These are phyloP conservation scores for Aspergillus carbonarius DNA, from an alignment of 2,329 filamentous ascomycete species.

Conservation along the genomic window DNA sequence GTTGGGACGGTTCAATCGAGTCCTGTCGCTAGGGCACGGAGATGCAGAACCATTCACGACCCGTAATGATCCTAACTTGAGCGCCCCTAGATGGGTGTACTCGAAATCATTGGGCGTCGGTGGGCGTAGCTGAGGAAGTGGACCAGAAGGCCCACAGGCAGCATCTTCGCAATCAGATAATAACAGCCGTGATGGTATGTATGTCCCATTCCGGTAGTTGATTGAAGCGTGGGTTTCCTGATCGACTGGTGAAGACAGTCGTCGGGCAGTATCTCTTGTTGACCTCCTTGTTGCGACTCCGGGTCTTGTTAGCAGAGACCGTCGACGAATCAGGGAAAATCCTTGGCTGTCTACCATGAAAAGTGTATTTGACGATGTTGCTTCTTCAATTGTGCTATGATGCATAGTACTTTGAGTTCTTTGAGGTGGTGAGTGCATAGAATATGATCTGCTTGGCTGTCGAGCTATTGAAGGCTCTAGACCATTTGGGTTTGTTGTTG, in stretches of 20 bases:
- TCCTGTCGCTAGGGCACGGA: slow-evolving; percentile 38
- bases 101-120: slow-evolving; percentile 30
- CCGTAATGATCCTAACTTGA: slow-evolving; percentile 42
- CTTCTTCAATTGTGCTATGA: slow-evolving; percentile 26
- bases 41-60: slow-evolving; percentile 42
- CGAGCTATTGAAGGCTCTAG: slow-evolving; percentile 16
- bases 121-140: slow-evolving; percentile 18
- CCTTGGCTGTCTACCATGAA: slow-evolving; percentile 34
- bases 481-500: slow-evolving; percentile 12
- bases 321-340: slow-evolving; percentile 38
- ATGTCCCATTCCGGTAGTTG: slow-evolving; percentile 9
- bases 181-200: slow-evolving; percentile 20
- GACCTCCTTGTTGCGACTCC: slow-evolving; percentile 37
- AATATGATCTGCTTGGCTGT: slow-evolving; percentile 30
- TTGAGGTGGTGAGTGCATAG: slow-evolving; percentile 28
- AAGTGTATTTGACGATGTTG: slow-evolving; percentile 34
- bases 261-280: slow-evolving; percentile 22
- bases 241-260: slow-evolving; percentile 25
- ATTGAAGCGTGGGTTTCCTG: slow-evolving; percentile 20
- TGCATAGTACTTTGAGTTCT: slow-evolving; percentile 25
- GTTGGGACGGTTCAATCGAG: slow-evolving; percentile 19
- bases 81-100: slow-evolving; percentile 42
- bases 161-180: slow-evolving; percentile 13
- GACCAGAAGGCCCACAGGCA: slow-evolving; percentile 12
- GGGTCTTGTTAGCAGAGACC: slow-evolving; percentile 37